phyloP scores from a whole-genome alignment of 768 basidiomycete genomes.

The Mrakia hoshinonis region DNA sequence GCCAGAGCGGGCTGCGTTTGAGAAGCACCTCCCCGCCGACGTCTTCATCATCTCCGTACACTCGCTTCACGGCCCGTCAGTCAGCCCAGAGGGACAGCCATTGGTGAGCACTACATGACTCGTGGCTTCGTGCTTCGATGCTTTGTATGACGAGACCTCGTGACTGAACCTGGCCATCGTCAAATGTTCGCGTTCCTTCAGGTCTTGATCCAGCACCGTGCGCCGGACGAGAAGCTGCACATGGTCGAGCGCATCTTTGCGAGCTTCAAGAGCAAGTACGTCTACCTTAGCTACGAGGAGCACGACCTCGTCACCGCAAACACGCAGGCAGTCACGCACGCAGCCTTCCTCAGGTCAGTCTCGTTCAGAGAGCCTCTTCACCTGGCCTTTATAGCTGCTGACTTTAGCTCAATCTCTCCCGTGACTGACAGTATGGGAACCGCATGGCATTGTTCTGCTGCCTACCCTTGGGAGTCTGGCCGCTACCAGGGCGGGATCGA shows the following conservation, averaged over 20 bases:
- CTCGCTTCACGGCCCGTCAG: slow-evolving; percentile 85
- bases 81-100: slow-evolving; percentile 80
- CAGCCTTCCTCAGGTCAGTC: slow-evolving; percentile 81
- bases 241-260: slow-evolving; percentile 75
- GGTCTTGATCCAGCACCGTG: slow-evolving; percentile 84
- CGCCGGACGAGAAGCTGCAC: slow-evolving; percentile 57
- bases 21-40: slow-evolving; percentile 73
- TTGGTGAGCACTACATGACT: slow-evolving; percentile 50
- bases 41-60: slow-evolving; percentile 86
- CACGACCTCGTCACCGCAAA: slow-evolving; percentile 96
- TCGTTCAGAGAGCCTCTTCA: not conserved
- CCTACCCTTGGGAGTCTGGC: slow-evolving; percentile 88
- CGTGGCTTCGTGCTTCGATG: not conserved
- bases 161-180: not conserved
- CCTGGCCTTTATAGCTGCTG: not conserved
- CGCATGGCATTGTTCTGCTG: slow-evolving; percentile 68
- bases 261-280: slow-evolving; percentile 72
- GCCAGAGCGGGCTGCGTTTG: slow-evolving; percentile 82
- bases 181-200: slow-evolving; percentile 37
- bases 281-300: slow-evolving; percentile 90
- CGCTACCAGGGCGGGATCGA: slow-evolving; percentile 95
- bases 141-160: too few species aligned
- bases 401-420: slow-evolving; percentile 49
- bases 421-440: slow-evolving; percentile 75
- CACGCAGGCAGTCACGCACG: slow-evolving; percentile 96